These are phyloP conservation scores for Patellaria atrata DNA, from an alignment of 495 filamentous ascomycete species.

Conservation along the genomic window DNA sequence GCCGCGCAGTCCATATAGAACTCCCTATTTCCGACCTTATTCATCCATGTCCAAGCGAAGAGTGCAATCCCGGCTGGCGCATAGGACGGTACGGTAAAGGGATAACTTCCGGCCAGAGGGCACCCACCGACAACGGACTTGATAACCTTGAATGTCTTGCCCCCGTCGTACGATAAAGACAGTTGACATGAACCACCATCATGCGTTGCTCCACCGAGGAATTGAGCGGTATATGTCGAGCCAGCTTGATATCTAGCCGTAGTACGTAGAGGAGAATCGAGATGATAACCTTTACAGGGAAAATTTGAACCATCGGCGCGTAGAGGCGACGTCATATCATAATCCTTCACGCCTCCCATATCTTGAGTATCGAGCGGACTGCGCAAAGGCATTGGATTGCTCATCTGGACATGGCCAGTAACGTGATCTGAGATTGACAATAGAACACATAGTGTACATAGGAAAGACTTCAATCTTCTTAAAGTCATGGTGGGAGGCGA, in stretches of 20 bases:
- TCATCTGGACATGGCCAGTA: too few species aligned
- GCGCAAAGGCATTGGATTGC: too few species aligned
- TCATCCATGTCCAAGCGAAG: slow-evolving; percentile 54
- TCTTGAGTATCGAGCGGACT: too few species aligned
- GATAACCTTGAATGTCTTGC: slow-evolving; percentile 47
- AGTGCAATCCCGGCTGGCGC: slow-evolving; percentile 43
- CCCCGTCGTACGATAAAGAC: slow-evolving; percentile 47
- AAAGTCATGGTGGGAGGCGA: too few species aligned
- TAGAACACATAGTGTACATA: too few species aligned
- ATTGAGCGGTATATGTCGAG: slow-evolving; percentile 39
- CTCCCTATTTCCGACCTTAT: slow-evolving; percentile 52
- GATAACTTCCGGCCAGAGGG: slow-evolving; percentile 36
- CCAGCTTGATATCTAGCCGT: slow-evolving; percentile 42
- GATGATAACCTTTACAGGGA: slow-evolving; percentile 56
- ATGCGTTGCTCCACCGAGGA: slow-evolving; percentile 44
- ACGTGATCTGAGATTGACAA: too few species aligned
- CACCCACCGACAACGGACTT: slow-evolving; percentile 50
- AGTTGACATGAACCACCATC: slow-evolving; percentile 53
- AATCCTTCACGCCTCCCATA: too few species aligned
- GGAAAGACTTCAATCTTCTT: too few species aligned
- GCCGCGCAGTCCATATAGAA: slow-evolving; percentile 26
- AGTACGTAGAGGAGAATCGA: slow-evolving; percentile 32
- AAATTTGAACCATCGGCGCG: slow-evolving; percentile 34
- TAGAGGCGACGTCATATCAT: slow-evolving; percentile 42
- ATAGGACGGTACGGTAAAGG: slow-evolving; percentile 50